Conservation (phyloP, 768 basidiomycete genomes). For the Tylopilus intermedius region DNA sequence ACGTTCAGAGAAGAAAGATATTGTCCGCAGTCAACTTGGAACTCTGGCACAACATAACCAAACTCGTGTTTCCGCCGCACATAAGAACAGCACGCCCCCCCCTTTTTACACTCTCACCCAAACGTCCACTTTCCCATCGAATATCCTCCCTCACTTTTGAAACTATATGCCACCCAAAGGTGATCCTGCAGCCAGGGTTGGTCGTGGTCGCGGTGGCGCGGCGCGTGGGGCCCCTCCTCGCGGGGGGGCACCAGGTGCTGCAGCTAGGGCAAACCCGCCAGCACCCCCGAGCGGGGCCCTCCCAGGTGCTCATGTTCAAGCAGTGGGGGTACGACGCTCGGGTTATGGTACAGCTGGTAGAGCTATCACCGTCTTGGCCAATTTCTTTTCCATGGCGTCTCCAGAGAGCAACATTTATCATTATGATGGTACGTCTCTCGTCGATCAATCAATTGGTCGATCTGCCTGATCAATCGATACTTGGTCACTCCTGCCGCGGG, state of each 20-base stretch:
- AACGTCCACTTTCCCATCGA: constrained; percentile 17
- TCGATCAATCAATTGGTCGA: neutral
- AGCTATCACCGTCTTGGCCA: constrained; percentile 40
- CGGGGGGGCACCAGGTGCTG: constrained; percentile 21
- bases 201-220: constrained; percentile 25
- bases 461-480: constrained; percentile 21
- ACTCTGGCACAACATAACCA: constrained; percentile 24
- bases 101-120: constrained; percentile 9
- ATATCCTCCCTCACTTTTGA: neutral
- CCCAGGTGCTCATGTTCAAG: constrained; percentile 36
- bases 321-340: constrained; percentile 67
- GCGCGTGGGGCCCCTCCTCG: constrained; percentile 30
- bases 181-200: constrained; percentile 23
- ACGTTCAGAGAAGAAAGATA: neutral
- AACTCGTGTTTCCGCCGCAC: constrained; percentile 12
- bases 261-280: constrained; percentile 13
- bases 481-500: neutral
- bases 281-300: constrained; percentile 31
- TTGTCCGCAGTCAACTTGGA: constrained; percentile 1
- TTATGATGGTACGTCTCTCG: constrained; percentile 64
- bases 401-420: constrained; percentile 66
- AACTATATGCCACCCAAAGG: constrained; percentile 37
- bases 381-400: constrained; percentile 61
- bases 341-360: constrained; percentile 57
- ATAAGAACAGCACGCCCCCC: constrained; percentile 17